These are phyloP conservation scores for Fusarium nurragi DNA, from an alignment of 2,329 filamentous ascomycete species.

Conservation along the genomic window DNA sequence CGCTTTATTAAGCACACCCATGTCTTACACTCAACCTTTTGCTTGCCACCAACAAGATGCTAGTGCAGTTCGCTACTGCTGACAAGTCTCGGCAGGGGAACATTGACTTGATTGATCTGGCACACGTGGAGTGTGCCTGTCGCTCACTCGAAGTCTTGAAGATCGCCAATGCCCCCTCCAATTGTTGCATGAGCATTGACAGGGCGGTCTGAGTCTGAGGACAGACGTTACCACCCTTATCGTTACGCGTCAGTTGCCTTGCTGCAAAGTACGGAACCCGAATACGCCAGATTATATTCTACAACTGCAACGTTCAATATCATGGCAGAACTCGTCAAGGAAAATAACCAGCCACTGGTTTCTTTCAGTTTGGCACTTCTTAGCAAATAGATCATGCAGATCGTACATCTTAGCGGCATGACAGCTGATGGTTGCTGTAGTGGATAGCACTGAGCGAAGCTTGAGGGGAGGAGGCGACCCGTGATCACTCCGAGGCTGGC, in stretches of 20 bases:
- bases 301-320: neutral
- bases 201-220: constrained; percentile 28
- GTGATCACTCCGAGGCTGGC: constrained; percentile 24
- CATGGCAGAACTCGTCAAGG: neutral
- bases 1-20: constrained; percentile 27
- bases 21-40: constrained; percentile 14
- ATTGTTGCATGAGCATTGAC: constrained; percentile 13
- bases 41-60: constrained; percentile 12
- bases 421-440: neutral
- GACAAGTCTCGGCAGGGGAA: constrained; percentile 36
- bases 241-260: constrained; percentile 1
- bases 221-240: constrained; percentile 1
- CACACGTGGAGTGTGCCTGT: constrained; percentile 37
- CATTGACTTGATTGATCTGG: constrained; percentile 15
- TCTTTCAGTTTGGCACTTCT: constrained; percentile 9
- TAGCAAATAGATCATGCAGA: constrained; percentile 7
- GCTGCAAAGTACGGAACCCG: neutral
- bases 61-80: constrained; percentile 6
- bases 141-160: constrained; percentile 20
- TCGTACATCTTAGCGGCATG: constrained; percentile 23
- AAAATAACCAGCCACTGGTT: constrained; percentile 13
- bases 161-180: constrained; percentile 28
- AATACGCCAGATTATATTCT: neutral
- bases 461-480: constrained; percentile 22
- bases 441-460: constrained; percentile 9